Percentiles rank a stretch among this genome's conserved stretches.
Conservation (phyloP, 495 filamentous ascomycete species). For the Xanthoparmelia taractica region DNA sequence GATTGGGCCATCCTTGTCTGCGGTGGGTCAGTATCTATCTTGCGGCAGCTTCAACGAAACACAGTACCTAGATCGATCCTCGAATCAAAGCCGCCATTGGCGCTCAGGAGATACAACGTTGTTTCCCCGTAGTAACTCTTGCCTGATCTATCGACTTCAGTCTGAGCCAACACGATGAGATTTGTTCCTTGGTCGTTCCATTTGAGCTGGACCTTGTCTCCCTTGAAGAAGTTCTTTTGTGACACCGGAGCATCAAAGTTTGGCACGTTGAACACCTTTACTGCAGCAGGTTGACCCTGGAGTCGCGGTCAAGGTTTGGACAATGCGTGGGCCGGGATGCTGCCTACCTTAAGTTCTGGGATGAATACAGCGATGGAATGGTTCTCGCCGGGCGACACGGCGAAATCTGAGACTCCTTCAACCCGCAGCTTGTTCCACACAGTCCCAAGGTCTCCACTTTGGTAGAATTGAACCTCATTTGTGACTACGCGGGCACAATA, state of each 20-base stretch:
- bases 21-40: neutral
- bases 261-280: conserved; percentile 91
- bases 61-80: conserved; percentile 67
- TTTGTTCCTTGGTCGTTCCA: conserved; percentile 90
- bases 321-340: neutral
- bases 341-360: conserved; percentile 79
- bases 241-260: conserved; percentile 73
- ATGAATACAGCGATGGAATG: conserved; percentile 87
- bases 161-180: conserved; percentile 92
- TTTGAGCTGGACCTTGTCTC: conserved; percentile 95
- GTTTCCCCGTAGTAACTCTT: conserved; percentile 99
- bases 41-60: neutral
- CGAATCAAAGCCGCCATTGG: conserved; percentile 86
- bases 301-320: conserved; percentile 14
- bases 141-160: conserved; percentile 93
- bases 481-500: conserved; percentile 89
- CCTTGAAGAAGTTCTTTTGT: conserved; percentile 98
- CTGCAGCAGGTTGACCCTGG: conserved; percentile 80
- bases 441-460: conserved; percentile 71
- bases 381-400: conserved; percentile 77
- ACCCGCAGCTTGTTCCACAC: conserved; percentile 93
- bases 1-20: conserved; percentile 95
- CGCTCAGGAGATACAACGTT: conserved; percentile 88
- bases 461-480: conserved; percentile 95
- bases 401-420: conserved; percentile 87